A percentile compares a stretch with the other conserved stretches of the same genome.
These are phyloP conservation scores for Arthrobotrys megalospora DNA, from an alignment of 2,329 filamentous ascomycete species.

Conservation along the genomic window DNA sequence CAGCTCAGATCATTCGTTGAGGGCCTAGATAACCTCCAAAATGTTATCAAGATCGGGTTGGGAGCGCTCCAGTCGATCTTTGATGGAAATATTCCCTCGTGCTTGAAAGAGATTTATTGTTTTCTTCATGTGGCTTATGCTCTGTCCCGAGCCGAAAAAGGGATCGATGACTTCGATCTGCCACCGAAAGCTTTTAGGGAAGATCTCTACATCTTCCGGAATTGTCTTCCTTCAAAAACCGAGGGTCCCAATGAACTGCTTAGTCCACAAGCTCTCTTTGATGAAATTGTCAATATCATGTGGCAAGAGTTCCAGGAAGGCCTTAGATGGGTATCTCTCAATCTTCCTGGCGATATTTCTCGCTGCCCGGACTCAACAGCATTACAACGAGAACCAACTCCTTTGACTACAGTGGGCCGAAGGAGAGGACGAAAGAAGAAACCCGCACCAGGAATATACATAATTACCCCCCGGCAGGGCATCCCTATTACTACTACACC, in stretches of 20 bases:
- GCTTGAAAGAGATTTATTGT: constrained; percentile 30
- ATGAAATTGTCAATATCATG: constrained; percentile 33
- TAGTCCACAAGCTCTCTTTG: constrained; percentile 37
- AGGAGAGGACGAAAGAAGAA: too few species aligned
- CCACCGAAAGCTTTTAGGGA: constrained; percentile 5
- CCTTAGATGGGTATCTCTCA: constrained; percentile 26
- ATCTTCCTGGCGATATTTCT: background rate
- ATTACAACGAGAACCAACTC: too few species aligned
- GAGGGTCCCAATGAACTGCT: background rate
- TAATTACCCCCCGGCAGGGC: too few species aligned
- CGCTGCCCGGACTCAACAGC: too few species aligned
- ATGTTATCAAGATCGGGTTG: constrained; percentile 20
- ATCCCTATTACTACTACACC: too few species aligned
- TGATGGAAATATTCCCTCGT: background rate
- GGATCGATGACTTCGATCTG: constrained; percentile 1
- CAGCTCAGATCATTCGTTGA: constrained; percentile 29
- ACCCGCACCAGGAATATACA: too few species aligned
- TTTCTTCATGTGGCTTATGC: constrained; percentile 51
- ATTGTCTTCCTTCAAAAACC: background rate
- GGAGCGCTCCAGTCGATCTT: constrained; percentile 18
- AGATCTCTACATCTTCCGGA: constrained; percentile 33
- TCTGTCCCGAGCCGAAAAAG: constrained; percentile 30
- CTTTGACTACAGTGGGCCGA: too few species aligned
- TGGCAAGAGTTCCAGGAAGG: constrained; percentile 41
- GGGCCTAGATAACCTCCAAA: background rate